These are phyloP conservation scores for Fusarium stilboides DNA, from an alignment of 2,329 filamentous ascomycete genomes.

Conservation along the genomic window DNA sequence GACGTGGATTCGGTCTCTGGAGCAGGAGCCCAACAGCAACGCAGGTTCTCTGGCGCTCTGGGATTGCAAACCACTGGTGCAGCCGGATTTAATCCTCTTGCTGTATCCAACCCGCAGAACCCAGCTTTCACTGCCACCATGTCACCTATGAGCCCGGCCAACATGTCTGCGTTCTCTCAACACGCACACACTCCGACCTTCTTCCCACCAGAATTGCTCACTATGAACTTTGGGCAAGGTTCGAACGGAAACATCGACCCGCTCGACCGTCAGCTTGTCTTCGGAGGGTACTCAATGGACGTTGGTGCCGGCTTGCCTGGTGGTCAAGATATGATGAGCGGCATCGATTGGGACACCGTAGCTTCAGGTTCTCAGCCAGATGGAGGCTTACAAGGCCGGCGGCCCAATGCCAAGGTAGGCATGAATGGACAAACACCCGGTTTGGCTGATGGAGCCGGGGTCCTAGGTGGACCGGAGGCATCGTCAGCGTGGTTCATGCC, in stretches of 20 bases:
- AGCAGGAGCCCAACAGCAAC: slow-evolving; percentile 50
- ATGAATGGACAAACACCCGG: slow-evolving; percentile 50
- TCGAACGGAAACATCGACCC: slow-evolving; percentile 72
- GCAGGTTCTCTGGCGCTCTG: slow-evolving; percentile 61
- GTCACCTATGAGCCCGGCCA: slow-evolving; percentile 68
- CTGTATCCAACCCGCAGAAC: slow-evolving; percentile 59
- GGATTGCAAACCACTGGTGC: slow-evolving; percentile 60
- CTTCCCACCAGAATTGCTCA: slow-evolving; percentile 69
- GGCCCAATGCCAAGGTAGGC: slow-evolving; percentile 50
- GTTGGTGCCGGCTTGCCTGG: slow-evolving; percentile 55
- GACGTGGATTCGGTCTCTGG: slow-evolving; percentile 35
- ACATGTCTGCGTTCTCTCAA: slow-evolving; percentile 58
- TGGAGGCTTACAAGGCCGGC: slow-evolving; percentile 47
- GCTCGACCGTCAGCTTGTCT: slow-evolving; percentile 82
- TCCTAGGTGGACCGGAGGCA: slow-evolving; percentile 59
- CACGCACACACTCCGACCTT: slow-evolving; percentile 58
- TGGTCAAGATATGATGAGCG: slow-evolving; percentile 60
- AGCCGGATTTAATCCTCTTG: slow-evolving; percentile 58
- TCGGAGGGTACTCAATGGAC: slow-evolving; percentile 77
- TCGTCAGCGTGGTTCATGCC: slow-evolving; percentile 91
- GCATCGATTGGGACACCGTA: slow-evolving; percentile 62
- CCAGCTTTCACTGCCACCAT: slow-evolving; percentile 63
- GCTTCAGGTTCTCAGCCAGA: slow-evolving; percentile 52
- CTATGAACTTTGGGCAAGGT: slow-evolving; percentile 66
- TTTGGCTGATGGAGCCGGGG: slow-evolving; percentile 40